These are phyloP conservation scores for Coniosporium apollinis DNA, from an alignment of 495 filamentous ascomycete species.

Conservation along the genomic window DNA sequence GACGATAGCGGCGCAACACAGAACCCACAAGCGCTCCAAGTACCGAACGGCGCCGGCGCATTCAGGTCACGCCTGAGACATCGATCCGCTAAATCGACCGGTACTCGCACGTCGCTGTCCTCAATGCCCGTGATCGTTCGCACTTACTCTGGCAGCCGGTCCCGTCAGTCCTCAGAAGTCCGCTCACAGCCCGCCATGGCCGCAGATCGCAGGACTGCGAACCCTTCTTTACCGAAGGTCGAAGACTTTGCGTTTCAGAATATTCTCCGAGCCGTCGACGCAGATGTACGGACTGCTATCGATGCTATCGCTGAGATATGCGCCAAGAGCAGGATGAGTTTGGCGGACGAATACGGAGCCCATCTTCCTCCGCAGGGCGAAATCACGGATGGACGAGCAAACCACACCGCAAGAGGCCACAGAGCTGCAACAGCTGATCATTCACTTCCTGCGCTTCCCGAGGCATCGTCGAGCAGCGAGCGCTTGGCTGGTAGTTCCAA, in stretches of 20 bases:
- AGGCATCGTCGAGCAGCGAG: too few relatives aligned
- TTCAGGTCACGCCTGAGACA: too few relatives aligned
- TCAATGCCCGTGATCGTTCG: conserved; percentile 22
- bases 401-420: too few relatives aligned
- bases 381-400: conserved; percentile 25
- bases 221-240: conserved; percentile 26
- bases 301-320: conserved; percentile 49
- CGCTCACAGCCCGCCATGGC: conserved; percentile 4
- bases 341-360: conserved; percentile 47
- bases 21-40: too few relatives aligned
- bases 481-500: too few relatives aligned
- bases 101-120: too few relatives aligned
- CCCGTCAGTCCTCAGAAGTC: conserved; percentile 9
- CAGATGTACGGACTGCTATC: conserved; percentile 38
- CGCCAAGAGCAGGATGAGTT: conserved; percentile 41
- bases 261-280: conserved; percentile 41
- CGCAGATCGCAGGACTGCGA: conserved; percentile 2
- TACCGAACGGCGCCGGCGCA: too few relatives aligned
- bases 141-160: conserved; percentile 16
- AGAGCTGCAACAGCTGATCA: too few relatives aligned
- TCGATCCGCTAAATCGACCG: too few relatives aligned
- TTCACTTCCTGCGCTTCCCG: too few relatives aligned
- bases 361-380: conserved; percentile 46
- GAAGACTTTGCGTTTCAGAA: conserved; percentile 42
- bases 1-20: too few relatives aligned